Evolutionary conservation across 1,284 basidiomycete genomes (phyloP), one percentile per base, ranked within the genome.

Genomic region (Malassezia psittaci): DNA sequence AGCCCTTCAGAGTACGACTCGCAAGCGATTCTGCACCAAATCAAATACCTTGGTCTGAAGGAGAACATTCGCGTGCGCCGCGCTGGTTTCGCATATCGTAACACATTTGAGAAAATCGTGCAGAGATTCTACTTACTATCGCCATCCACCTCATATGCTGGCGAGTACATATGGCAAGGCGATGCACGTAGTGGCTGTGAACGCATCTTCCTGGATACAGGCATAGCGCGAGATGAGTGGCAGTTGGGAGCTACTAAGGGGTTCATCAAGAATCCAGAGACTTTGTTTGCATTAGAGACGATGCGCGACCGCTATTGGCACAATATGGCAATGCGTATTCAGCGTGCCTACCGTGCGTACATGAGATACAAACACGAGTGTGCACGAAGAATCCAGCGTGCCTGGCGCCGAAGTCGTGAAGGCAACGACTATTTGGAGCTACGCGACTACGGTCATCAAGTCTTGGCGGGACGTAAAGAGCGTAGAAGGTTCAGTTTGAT

Each of bases 281-380:
- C 93, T 38, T 83, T 99, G 19, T 99, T 99, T 76, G 94, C 93
- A 18, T 80, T 99, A 52, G 93, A 99, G 78, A 91, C 90, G 18
- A 96, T 98, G 89, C 85, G 93, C 51, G 94, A 98, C 75, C 83
- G 87, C 55, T 99, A 98, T 77, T 99, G 94, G 94, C 94, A 99
- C 77, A 96, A 96, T 74, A 99, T 98, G 93, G 93, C 93, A 0
- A 83, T 79, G 39, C 85, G 93, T 47, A 99, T 99, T 52, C 94
- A 99, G 77, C 85, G 93, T 37, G 90, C 90, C 5, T 99, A 85
- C 83, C 82, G 93, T 59, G 93, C 94, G 74, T 96, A 93, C 75
- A 82, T 93, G 79, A 83, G 93, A 18, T 90, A 94, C 78, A 90
- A 89, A 77, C 82, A 91, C 64, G 94, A 96, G 74, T 93, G 90